Evolutionary conservation across 345 rosid species (phyloP).

Genomic region (Populus pruinosa): DNA sequence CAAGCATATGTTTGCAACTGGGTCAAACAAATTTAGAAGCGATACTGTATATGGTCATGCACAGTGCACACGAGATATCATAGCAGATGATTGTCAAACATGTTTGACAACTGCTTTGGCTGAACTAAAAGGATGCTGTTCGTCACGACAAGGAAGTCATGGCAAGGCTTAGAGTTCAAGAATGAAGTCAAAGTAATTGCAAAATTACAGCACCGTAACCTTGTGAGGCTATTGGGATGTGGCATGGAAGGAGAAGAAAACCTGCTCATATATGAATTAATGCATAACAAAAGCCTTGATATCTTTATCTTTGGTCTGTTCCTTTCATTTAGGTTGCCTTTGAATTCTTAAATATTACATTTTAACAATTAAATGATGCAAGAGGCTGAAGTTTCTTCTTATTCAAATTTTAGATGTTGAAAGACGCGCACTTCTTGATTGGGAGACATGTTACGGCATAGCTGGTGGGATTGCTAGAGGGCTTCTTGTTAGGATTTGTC

Average conservation of each 20-base stretch:
- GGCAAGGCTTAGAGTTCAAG: conserved; percentile 20
- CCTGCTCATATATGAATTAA: conserved; percentile 10
- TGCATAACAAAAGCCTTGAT: conserved; percentile 15
- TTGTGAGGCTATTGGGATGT: not conserved
- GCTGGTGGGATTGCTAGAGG: conserved; percentile 42
- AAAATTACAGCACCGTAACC: conserved; percentile 17
- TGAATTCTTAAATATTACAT: not conserved
- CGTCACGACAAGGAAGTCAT: conserved; percentile 15
- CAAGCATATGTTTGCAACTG: conserved; percentile 27
- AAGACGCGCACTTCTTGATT: not conserved
- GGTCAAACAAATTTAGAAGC: conserved; percentile 9
- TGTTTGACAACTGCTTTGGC: conserved; percentile 23
- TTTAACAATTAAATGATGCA: not conserved
- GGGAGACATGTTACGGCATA: conserved; percentile 19
- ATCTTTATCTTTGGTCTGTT: conserved; percentile 4
- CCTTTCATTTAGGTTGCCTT: no score
- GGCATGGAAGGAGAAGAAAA: not conserved
- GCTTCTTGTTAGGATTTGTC: no score
- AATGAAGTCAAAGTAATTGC: conserved; percentile 18
- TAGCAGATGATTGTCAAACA: not conserved
- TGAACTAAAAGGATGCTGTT: conserved; percentile 27
- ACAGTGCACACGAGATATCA: conserved; percentile 41
- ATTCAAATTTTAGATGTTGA: not conserved
- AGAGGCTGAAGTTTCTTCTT: no score
- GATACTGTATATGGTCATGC: conserved; percentile 27